Conservation (phyloP, 2,329 filamentous ascomycete species). For the Neopestalotiopsis sp. region DNA sequence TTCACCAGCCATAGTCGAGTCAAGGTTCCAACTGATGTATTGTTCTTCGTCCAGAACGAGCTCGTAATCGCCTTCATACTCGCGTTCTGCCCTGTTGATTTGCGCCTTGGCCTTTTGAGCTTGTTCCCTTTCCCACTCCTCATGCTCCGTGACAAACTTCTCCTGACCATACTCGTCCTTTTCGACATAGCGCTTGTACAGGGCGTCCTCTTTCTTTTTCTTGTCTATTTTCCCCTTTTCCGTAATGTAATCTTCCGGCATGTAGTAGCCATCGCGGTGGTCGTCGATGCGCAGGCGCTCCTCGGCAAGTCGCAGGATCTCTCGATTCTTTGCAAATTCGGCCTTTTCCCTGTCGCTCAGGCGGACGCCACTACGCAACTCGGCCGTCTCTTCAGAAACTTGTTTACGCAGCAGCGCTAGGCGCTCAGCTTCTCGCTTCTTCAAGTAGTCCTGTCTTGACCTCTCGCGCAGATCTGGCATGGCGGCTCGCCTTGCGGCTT, state of each 20-base stretch:
- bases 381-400: constrained; percentile 85
- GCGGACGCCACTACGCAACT: constrained; percentile 75
- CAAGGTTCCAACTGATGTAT: constrained; percentile 83
- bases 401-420: constrained; percentile 87
- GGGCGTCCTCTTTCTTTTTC: constrained; percentile 84
- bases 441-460: constrained; percentile 89
- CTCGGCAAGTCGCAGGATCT: constrained; percentile 81
- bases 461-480: constrained; percentile 81
- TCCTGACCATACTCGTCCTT: constrained; percentile 87
- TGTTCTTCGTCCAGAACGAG: constrained; percentile 92
- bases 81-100: constrained; percentile 74
- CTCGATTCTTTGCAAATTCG: constrained; percentile 87
- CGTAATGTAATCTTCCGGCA: constrained; percentile 95
- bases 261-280: constrained; percentile 86
- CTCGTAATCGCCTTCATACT: constrained; percentile 84
- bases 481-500: constrained; percentile 70
- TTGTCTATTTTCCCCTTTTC: constrained; percentile 89
- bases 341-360: constrained; percentile 81
- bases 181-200: constrained; percentile 91
- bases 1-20: constrained; percentile 74
- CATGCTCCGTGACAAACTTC: constrained; percentile 88
- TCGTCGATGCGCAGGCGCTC: constrained; percentile 89
- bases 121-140: constrained; percentile 95
- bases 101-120: constrained; percentile 86
- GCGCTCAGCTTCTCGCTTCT: constrained; percentile 87